Evolutionary conservation across 169 alveolate species (phyloP), one percentile per base, ranked within the genome.

Genomic region (Eimeria necatrix): DNA sequence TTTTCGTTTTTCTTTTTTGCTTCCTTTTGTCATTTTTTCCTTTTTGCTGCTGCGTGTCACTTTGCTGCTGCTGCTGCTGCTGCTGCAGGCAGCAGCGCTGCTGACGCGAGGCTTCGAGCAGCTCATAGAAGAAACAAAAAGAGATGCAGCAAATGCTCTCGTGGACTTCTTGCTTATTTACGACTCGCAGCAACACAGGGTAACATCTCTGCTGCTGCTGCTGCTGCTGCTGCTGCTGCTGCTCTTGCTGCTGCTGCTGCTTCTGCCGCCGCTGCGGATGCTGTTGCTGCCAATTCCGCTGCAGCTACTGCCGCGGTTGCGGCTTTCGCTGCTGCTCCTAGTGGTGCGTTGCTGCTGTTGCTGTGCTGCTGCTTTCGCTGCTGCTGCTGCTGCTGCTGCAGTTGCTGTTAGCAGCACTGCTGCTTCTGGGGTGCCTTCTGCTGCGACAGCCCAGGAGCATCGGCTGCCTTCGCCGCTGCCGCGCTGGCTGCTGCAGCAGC

Each of bases 91-190:
- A 6, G 87, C 87, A 10, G 87, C 87, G 4, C 24, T 76, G 87
- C 26, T 76, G 87, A 76, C 87, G 8, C 56, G 87, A 6, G 87
- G 87, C 61, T 76, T 41, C 61, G 87, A 76, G n/a, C 26, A n/a
- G n/a, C n/a, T n/a, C n/a, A 56, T 56, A 8, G 64, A 56, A 14
- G 64, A 56, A 56, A 9, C 76, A 9, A 8, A 5, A 9, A 8
- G 76, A 9, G 76, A 64, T 20, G 5, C 41, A 9, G 76, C 8
- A 24, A n/a, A 10, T 14, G 76, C 41, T 5, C 14, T 24, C 5
- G 61, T 48, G 20, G 61, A 76, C 61, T 76, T 46, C 24, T 6
- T 76, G 56, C 87, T 76, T n/a, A 16, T 76, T 6, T 76, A 76
- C 61, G 87, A 76, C 61, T 76, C 87, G 20, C 87, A 32, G 22